Evolutionary conservation across 1,284 basidiomycete genomes (phyloP), one percentile per base, ranked within the genome.

Genomic region (Puccinia coronata): DNA sequence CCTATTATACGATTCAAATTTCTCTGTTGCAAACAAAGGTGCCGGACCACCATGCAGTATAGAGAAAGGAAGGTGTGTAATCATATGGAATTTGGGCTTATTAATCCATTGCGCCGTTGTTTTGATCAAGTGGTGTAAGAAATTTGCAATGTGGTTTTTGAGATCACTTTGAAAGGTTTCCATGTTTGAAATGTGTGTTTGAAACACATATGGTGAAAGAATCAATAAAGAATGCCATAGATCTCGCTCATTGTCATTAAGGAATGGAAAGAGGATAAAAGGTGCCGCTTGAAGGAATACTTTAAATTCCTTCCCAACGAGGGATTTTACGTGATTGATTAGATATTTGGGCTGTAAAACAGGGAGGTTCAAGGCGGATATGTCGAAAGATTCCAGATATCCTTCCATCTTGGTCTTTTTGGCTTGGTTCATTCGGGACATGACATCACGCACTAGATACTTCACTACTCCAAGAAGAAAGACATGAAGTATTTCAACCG

Each of bases 401-500:
- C 69, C 69, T 28, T 36, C 31, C 2, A 71, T 6, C n/a, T 43
- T 11, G 6, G 0, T 47, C 20, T 69, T 43, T 47, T 16, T 47
- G 18, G 4, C 65, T 43, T 34, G 8, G 18, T n/a, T 43, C 9
- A 69, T 0, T 4, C 47, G 14, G 5, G 20, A 34, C 20, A 69
- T 16, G 20, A 69, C 43, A 69, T 69, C 41, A 4, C 31, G 25
- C 4, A 69, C 5, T 1, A 69, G 41, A 47, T 69, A 69, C 28
- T 69, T 69, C 0, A 69, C 65, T 6, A 47, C 41, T 16, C 65
- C 65, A 6, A 69, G 41, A 14, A 69, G 36, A 31, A 47, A 69
- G 14, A 69, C 65, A 25, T 69, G 65, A 4, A 69, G 20, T 0
- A 69, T 69, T 16, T 69, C 65, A 25, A 69, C 63, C 18, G 63